A percentile compares a stretch with the other conserved stretches of the same genome.
Conservation (phyloP, 2,329 filamentous ascomycete genomes). For the Aspergillus sp. region DNA sequence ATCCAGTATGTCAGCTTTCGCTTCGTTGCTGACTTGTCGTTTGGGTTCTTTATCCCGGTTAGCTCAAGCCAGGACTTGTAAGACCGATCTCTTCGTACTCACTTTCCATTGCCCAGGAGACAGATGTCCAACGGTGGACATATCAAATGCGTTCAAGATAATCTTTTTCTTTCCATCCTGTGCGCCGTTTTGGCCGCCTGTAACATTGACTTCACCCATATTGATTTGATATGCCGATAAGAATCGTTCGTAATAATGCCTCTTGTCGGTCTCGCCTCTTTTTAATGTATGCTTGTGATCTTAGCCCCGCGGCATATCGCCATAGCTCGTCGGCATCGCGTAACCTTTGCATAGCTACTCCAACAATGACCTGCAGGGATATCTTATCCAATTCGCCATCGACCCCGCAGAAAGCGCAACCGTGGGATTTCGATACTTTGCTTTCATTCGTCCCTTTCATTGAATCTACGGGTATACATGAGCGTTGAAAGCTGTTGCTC, state of each 20-base stretch:
- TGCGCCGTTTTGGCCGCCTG: constrained; percentile 27
- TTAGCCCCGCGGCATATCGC: constrained; percentile 15
- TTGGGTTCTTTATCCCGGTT: constrained; percentile 51
- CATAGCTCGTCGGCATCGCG: constrained; percentile 15
- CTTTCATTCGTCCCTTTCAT: constrained; percentile 1
- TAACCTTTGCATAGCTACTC: constrained; percentile 1
- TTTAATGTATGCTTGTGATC: background rate
- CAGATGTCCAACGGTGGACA: constrained; percentile 64
- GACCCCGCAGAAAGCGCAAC: constrained; percentile 18
- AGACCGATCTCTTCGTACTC: constrained; percentile 3
- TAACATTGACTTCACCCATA: constrained; percentile 19
- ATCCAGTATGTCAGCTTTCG: constrained; percentile 63
- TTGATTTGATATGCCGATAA: background rate
- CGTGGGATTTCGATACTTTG: background rate
- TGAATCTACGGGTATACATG: background rate
- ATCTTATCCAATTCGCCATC: constrained; percentile 22
- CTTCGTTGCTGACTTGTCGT: constrained; percentile 62
- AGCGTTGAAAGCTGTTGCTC: background rate
- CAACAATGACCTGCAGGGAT: background rate
- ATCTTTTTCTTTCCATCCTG: constrained; percentile 51
- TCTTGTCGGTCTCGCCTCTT: constrained; percentile 7
- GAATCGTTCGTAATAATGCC: background rate
- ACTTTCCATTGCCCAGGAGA: constrained; percentile 69
- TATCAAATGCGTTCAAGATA: constrained; percentile 65
- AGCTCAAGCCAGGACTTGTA: background rate